Percentiles rank a stretch among this genome's conserved stretches.
Evolutionary conservation across 345 rosid species (phyloP).

Genomic region (Rhizophora apiculata): DNA sequence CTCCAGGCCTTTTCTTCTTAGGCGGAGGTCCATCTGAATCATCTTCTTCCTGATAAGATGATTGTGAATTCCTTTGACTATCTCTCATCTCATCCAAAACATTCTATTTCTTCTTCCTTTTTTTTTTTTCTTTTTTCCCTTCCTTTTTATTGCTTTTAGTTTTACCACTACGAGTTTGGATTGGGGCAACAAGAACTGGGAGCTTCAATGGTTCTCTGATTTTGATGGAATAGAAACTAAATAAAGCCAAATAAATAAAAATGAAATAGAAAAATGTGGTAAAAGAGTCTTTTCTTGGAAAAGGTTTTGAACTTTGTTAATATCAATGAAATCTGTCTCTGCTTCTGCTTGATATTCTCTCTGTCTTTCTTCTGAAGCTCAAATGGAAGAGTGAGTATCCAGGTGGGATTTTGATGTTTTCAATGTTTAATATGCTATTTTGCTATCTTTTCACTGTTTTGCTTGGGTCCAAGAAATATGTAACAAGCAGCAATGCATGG

Average conservation of each 20-base stretch:
- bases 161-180: too few species aligned
- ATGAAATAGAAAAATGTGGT: slow-evolving; percentile 13
- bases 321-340: not conserved
- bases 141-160: too few species aligned
- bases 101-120: slow-evolving; percentile 23
- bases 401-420: slow-evolving; percentile 27
- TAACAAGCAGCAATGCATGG: not conserved
- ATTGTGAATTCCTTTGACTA: slow-evolving; percentile 75
- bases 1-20: slow-evolving; percentile 57
- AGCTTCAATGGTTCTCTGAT: slow-evolving; percentile 29
- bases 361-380: slow-evolving; percentile 6
- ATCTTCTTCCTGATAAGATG: slow-evolving; percentile 48
- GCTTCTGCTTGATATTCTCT: slow-evolving; percentile 25
- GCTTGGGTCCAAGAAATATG: not conserved
- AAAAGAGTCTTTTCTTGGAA: slow-evolving; percentile 9
- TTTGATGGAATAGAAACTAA: slow-evolving; percentile 39
- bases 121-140: too few species aligned
- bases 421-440: not conserved
- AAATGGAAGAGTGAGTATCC: slow-evolving; percentile 22
- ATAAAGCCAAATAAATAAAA: slow-evolving; percentile 7
- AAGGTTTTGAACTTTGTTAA: slow-evolving; percentile 12
- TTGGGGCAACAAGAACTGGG: slow-evolving; percentile 11
- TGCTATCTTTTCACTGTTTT: not conserved
- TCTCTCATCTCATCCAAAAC: slow-evolving; percentile 88
- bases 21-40: slow-evolving; percentile 69